phyloP scores from a whole-genome alignment of 2,329 filamentous ascomycete genomes.

The Colletotrichum tropicale region DNA sequence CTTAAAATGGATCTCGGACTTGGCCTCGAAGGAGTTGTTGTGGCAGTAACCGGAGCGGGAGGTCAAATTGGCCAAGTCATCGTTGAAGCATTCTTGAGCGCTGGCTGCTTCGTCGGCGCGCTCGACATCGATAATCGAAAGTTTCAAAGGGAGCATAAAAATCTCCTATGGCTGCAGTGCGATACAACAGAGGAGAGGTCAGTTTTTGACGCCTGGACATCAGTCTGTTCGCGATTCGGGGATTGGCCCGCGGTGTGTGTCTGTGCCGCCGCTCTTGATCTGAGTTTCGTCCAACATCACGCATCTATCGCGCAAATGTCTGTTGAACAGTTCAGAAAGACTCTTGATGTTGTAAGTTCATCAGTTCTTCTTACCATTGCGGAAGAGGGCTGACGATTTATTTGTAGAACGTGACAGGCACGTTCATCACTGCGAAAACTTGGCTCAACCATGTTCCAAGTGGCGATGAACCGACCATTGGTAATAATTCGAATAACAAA shows the following conservation, averaged over 20 bases:
- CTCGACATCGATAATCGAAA: fast-evolving
- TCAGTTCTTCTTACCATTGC: fast-evolving
- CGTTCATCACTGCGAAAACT: fast-evolving
- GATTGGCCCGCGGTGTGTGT: fast-evolving
- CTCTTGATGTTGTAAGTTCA: not conserved
- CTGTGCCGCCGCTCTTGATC: fast-evolving
- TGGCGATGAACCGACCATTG: no score
- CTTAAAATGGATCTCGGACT: not conserved
- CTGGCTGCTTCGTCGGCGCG: not conserved
- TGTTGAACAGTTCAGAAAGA: not conserved
- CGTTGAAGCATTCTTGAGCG: fast-evolving
- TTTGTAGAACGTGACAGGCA: fast-evolving
- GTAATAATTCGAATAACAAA: no score
- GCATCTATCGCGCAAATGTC: not conserved
- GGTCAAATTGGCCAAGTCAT: not conserved
- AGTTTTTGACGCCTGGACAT: not conserved
- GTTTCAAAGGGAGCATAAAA: fast-evolving
- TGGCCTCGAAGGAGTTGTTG: fast-evolving
- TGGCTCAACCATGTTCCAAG: not conserved
- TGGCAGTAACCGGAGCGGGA: fast-evolving
- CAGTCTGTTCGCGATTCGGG: no score
- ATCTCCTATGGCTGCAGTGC: fast-evolving
- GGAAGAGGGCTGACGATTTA: fast-evolving
- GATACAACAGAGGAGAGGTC: not conserved
- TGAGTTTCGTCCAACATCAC: not conserved